phyloP scores from a whole-genome alignment of 495 filamentous ascomycete genomes.

The Xylaria castorea region DNA sequence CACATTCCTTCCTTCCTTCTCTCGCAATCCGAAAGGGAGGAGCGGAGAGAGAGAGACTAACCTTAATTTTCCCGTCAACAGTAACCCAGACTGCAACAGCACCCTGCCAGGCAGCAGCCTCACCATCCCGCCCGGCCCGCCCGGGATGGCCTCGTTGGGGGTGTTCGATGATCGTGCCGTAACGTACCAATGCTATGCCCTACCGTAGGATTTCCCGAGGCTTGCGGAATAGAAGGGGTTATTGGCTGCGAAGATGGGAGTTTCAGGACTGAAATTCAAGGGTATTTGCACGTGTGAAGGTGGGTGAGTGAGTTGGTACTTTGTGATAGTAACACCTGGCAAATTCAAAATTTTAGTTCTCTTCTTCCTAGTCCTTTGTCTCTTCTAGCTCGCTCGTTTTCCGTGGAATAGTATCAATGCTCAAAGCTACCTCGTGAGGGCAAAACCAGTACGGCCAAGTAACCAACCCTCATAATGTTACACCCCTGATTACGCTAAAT shows the following conservation, averaged over 20 bases:
- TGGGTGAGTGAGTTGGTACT: background rate
- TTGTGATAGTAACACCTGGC: background rate
- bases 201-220: background rate
- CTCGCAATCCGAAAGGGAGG: no score
- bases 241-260: background rate
- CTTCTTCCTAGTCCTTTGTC: background rate
- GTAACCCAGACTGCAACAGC: slow-evolving; percentile 28
- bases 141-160: slow-evolving; percentile 20
- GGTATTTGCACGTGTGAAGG: background rate
- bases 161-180: slow-evolving; percentile 31
- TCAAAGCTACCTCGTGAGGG: background rate
- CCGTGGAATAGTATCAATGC: background rate
- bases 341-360: background rate
- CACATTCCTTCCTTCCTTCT: background rate
- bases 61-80: background rate
- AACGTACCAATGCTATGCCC: slow-evolving; percentile 27
- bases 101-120: slow-evolving; percentile 26
- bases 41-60: background rate
- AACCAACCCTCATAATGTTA: background rate
- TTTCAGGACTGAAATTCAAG: no score
- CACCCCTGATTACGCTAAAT: background rate
- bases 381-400: background rate
- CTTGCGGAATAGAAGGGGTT: no score
- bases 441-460: background rate
- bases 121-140: slow-evolving; percentile 25